Evolutionary conservation across 768 basidiomycete genomes (phyloP).

Genomic region (Panaeolus papilionaceus): DNA sequence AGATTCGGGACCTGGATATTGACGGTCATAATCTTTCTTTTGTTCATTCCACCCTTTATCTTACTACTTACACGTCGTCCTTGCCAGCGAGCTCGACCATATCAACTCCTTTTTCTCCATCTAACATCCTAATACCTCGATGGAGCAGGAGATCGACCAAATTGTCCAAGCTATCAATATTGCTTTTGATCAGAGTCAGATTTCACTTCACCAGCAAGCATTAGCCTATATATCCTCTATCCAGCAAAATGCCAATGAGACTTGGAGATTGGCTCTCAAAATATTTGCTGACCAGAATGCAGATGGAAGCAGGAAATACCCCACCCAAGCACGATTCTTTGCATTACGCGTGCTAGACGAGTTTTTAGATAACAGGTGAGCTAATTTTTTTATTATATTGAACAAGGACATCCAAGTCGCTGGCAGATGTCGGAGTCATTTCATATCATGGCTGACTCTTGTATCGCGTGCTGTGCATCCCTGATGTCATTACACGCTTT

Average conservation of each 20-base stretch:
- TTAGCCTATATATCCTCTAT: conserved; percentile 81
- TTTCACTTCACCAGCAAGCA: conserved; percentile 81
- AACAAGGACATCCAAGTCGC: conserved; percentile 3
- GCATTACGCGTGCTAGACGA: conserved; percentile 83
- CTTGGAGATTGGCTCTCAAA: conserved; percentile 83
- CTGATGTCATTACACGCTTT: conserved; percentile 10
- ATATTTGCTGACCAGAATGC: conserved; percentile 70
- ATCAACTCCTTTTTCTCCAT: conserved; percentile 5
- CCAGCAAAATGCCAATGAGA: conserved; percentile 74
- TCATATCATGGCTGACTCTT: background rate
- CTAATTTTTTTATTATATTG: conserved; percentile 23
- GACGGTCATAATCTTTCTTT: conserved; percentile 25
- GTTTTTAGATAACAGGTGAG: conserved; percentile 84
- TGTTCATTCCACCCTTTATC: conserved; percentile 23
- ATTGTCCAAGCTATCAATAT: conserved; percentile 87
- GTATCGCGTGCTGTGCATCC: conserved; percentile 14
- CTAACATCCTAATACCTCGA: conserved; percentile 32
- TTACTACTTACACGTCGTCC: conserved; percentile 26
- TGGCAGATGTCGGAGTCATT: background rate
- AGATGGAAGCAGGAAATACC: conserved; percentile 71
- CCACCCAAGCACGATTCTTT: conserved; percentile 78
- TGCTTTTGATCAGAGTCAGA: conserved; percentile 81
- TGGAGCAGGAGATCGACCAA: conserved; percentile 81
- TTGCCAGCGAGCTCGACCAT: conserved; percentile 22
- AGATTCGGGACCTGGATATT: background rate